Percentiles rank a stretch among this genome's conserved stretches.
phyloP scores from a whole-genome alignment of 768 basidiomycete genomes.

The Cantharellus anzutake region DNA sequence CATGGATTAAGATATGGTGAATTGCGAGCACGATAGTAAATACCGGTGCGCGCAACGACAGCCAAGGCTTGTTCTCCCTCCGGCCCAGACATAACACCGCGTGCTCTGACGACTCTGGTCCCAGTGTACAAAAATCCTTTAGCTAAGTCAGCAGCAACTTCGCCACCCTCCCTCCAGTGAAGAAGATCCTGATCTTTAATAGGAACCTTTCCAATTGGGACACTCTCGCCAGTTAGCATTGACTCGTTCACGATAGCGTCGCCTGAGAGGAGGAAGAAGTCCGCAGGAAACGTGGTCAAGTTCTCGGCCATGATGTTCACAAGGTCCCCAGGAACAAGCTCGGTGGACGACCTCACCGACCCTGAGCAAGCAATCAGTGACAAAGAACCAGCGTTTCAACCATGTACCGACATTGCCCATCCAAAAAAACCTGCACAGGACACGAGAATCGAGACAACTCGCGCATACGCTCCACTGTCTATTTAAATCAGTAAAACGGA shows the following conservation, averaged over 20 bases:
- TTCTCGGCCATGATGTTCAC: conserved; percentile 69
- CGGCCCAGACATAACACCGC: conserved; percentile 31
- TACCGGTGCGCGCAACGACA: conserved; percentile 74
- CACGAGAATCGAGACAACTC: conserved; percentile 91
- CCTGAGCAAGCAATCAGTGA: conserved; percentile 24
- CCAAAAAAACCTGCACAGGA: conserved; percentile 44
- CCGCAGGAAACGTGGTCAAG: conserved; percentile 64
- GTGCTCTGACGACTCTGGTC: conserved; percentile 74
- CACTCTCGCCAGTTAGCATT: conserved; percentile 97
- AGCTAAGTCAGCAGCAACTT: conserved; percentile 38
- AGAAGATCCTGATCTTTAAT: conserved; percentile 60
- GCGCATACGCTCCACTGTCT: conserved; percentile 87
- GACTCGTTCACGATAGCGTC: conserved; percentile 98
- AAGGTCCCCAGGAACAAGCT: conserved; percentile 82
- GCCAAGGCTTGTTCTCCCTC: conserved; percentile 49
- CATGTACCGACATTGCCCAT: conserved; percentile 45
- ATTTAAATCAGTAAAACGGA: background rate
- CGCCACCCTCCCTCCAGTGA: conserved; percentile 48
- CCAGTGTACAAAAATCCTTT: conserved; percentile 82
- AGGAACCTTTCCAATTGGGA: conserved; percentile 84
- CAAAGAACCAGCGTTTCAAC: background rate
- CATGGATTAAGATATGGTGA: background rate
- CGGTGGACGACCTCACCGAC: conserved; percentile 48
- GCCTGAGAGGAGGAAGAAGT: conserved; percentile 81
- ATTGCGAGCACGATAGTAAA: conserved; percentile 6